Base-by-base conservation (phyloP, 139 green algal genomes). In the Cymbomonas tetramitiformis region DNA sequence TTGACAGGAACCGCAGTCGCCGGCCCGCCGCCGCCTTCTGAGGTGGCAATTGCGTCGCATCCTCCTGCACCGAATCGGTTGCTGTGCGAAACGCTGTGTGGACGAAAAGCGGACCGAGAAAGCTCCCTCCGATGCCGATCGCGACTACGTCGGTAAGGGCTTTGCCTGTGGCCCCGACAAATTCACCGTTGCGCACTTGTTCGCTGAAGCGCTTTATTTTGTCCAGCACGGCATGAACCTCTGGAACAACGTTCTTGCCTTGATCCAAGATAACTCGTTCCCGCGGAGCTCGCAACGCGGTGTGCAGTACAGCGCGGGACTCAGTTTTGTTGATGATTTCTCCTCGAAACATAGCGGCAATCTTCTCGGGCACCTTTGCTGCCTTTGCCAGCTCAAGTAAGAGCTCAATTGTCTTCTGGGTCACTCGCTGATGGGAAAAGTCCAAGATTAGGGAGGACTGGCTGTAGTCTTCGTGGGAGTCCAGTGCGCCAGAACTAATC, bases 71-170 rank as follows among this genome's bases (percentile, higher is more conserved):
- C n/a, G n/a, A n/a, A n/a, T n/a, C n/a, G n/a, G n/a, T n/a, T 46
- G 78, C 67, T 12, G 76, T 90, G 30, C 61, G 49, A 2, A 99
- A 77, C 0, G 92, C 84, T n/a, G 85, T 98, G 85, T 99, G 92
- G 55, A 98, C 88, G 65, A 99, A 99, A 1, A 93, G 79, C 0
- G 92, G 92, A 1, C 92, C 92, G 39, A 99, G 76, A 73, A 91
- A 95, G 30, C 73, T 88, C 56, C 92, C 92, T 32, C 92, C 92
- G 61, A 99, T 99, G 61, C 92, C 92, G 50, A 99, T 86, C 21
- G 83, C 82, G 24, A 99, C 92, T 23, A 99, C 83, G 39, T 88
- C 82, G 43, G 79, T 96, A 31, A 99, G 76, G 19, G 83, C 73
- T 79, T 97, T 96, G 54, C 92, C 92, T 0, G 92, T 99, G 2